phyloP scores from a whole-genome alignment of 2,329 filamentous ascomycete species.

The Cladosporium sp. region DNA sequence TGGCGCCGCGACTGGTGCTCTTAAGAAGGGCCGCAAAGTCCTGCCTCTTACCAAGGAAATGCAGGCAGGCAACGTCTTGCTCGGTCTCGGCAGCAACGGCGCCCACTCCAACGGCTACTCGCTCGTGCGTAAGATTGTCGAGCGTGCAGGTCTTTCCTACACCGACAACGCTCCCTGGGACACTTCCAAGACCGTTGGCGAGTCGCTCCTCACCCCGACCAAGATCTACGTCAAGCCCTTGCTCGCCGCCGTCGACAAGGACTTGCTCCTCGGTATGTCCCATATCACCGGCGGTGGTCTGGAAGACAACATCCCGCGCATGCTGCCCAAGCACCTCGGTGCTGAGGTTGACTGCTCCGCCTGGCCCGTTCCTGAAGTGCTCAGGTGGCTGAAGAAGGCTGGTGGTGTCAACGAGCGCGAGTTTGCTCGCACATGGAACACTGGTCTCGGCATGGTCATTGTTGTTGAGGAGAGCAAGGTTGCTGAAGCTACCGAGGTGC shows the following conservation, averaged over 20 bases:
- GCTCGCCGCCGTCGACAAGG: constrained; percentile 58
- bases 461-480: constrained; percentile 67
- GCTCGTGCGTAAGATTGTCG: constrained; percentile 85
- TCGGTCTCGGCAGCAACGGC: constrained; percentile 80
- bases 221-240: constrained; percentile 78
- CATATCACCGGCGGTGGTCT: constrained; percentile 97
- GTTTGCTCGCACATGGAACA: constrained; percentile 93
- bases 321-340: constrained; percentile 74
- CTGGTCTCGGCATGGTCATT: constrained; percentile 88
- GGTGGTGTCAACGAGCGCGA: constrained; percentile 70
- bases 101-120: constrained; percentile 97
- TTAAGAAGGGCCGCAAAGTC: constrained; percentile 60
- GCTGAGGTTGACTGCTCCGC: constrained; percentile 73
- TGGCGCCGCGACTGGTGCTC: constrained; percentile 82
- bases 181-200: constrained; percentile 58
- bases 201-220: constrained; percentile 80
- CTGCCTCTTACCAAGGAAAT: constrained; percentile 75
- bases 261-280: constrained; percentile 81
- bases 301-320: constrained; percentile 88
- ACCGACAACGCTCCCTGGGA: constrained; percentile 74
- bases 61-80: constrained; percentile 74
- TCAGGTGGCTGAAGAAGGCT: constrained; percentile 76
- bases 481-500: constrained; percentile 53
- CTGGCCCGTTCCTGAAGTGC: constrained; percentile 75
- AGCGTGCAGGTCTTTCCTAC: constrained; percentile 69